phyloP scores from a whole-genome alignment of 768 basidiomycete genomes.

The Pholiota molesta region DNA sequence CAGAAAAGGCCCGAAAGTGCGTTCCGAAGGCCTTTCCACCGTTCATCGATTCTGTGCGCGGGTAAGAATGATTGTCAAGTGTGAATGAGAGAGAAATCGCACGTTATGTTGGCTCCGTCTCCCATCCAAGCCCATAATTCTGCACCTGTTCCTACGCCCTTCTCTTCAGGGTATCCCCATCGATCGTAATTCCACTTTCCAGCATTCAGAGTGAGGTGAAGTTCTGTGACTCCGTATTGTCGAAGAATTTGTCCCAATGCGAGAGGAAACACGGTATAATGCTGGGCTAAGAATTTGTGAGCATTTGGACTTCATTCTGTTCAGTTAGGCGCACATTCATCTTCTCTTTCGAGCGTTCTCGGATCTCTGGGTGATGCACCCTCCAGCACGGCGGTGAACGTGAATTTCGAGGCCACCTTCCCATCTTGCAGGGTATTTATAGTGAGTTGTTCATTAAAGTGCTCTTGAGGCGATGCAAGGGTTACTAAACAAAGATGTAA shows the following conservation, averaged over 20 bases:
- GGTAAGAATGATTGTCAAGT: slow-evolving; percentile 6
- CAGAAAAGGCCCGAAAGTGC: slow-evolving; percentile 94
- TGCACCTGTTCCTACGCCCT: slow-evolving; percentile 81
- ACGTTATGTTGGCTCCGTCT: slow-evolving; percentile 58
- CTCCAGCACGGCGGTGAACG: slow-evolving; percentile 68
- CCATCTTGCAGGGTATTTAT: slow-evolving; percentile 74
- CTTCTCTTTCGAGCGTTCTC: slow-evolving; percentile 49
- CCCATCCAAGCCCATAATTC: slow-evolving; percentile 94
- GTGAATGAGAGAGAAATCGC: slow-evolving; percentile 22
- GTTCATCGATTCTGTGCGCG: slow-evolving; percentile 60
- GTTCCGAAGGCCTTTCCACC: slow-evolving; percentile 87
- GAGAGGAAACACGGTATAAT: slow-evolving; percentile 87
- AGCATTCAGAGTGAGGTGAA: slow-evolving; percentile 88
- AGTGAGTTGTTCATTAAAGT: slow-evolving; percentile 49
- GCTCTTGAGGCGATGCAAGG: slow-evolving; percentile 35
- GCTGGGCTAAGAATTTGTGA: slow-evolving; percentile 57
- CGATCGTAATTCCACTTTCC: slow-evolving; percentile 89
- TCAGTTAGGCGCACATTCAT: slow-evolving; percentile 38
- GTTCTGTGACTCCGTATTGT: slow-evolving; percentile 82
- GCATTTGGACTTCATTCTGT: background rate
- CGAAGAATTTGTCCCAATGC: slow-evolving; percentile 85
- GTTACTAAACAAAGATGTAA: slow-evolving; percentile 21
- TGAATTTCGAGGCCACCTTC: slow-evolving; percentile 77
- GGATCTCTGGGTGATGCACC: slow-evolving; percentile 62
- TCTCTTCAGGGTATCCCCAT: slow-evolving; percentile 82